Evolutionary conservation across 768 basidiomycete species (phyloP), one percentile per base, ranked within the genome.

Genomic region (Hericium rajendrae): DNA sequence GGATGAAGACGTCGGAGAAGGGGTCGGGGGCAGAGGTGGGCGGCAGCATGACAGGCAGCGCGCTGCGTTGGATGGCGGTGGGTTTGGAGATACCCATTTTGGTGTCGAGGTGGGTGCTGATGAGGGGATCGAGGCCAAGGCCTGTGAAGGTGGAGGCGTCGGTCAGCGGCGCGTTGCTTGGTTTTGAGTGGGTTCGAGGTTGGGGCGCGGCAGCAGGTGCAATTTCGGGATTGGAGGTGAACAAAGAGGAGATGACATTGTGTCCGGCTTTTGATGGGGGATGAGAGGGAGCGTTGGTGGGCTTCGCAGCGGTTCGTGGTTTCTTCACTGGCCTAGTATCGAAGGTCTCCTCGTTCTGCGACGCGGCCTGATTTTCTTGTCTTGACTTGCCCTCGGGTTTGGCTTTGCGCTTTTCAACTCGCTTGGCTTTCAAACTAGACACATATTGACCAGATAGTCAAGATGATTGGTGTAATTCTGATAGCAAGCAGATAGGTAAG

Each of bases 1-100:
- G 94, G 56, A 97, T 90, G 70, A 97, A 94, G 13, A 89, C 81
- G 70, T 95, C 93, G 58, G 88, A 77, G 51, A 74, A 94, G 13
- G 89, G 81, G 70, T 95, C 92, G 58, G 88, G 77, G 50, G 74
- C 57, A 10, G 73, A 51, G 64, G 60, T 59, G 71, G 72, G 60
- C 71, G 64, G 40, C 3, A 89, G 78, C 46, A 97, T 76, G n/a
- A 85, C 70, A 6, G 81, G 77, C 12, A 87, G 72, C 10, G 78
- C 78, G 8, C 86, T 83, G 58, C 87, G 79, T 70, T 98, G 95
- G 59, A 97, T 92, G 10, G 89, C 84, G 0, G 95, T 98, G 3
- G 95, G 95, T 62, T 86, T 88, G 11, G 77, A 70, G 46, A 98
- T 91, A 38, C 75, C 74, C 83, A 97, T 85, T 73, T 93, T 97